Conservation (phyloP, 2,329 filamentous ascomycete species). For the Akanthomyces dipterigenus region DNA sequence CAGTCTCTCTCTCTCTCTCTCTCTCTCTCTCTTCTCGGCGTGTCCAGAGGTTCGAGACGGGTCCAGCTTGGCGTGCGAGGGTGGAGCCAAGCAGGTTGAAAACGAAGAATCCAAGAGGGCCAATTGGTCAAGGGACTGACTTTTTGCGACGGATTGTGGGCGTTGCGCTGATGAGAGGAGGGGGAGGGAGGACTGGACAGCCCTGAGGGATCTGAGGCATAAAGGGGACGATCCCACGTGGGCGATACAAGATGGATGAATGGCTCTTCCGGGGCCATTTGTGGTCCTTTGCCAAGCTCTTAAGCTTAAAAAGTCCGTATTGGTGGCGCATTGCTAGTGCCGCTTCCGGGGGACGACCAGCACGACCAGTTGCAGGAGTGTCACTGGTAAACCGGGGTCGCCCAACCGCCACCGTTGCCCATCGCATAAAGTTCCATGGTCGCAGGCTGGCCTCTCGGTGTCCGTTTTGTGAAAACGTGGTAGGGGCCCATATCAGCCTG, state of each 20-base stretch:
- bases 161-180: not conserved
- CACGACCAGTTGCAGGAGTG: not conserved
- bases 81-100: not conserved
- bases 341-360: not conserved
- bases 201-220: not conserved
- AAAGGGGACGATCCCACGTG: slow-evolving; percentile 4
- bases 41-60: not conserved
- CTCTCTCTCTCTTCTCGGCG: too few species aligned
- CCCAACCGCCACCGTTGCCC: not conserved
- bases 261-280: not conserved
- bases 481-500: not conserved
- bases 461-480: not conserved
- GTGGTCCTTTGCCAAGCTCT: slow-evolving; percentile 3
- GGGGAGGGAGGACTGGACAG: not conserved
- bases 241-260: not conserved
- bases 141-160: not conserved
- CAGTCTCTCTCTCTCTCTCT: not conserved
- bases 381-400: not conserved
- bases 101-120: not conserved
- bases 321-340: slow-evolving; percentile 3
- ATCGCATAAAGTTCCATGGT: not conserved
- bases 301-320: slow-evolving; percentile 8
- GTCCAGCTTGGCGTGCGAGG: not conserved
- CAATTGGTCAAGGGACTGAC: too few species aligned
- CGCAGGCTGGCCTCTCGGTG: not conserved